A percentile compares a stretch with the other conserved stretches of the same genome.
Evolutionary conservation across 2,329 filamentous ascomycete species (phyloP).

Genomic region (Dothistroma septosporum): DNA sequence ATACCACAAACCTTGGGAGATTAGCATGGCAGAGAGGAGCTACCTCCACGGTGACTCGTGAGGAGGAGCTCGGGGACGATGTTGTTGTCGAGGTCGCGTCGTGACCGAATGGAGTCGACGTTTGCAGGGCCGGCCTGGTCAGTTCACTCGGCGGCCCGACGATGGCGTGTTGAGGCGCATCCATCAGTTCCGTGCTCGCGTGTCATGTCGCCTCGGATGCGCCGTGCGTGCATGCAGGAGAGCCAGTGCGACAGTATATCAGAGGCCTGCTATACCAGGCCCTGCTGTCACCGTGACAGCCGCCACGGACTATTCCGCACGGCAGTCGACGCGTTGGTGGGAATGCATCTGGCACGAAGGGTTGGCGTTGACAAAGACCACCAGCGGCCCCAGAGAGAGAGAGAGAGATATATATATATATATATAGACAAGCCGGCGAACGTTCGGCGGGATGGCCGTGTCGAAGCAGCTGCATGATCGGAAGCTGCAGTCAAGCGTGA

Average conservation of each 20-base stretch:
- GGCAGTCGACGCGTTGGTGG: too few species aligned
- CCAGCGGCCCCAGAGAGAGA: too few species aligned
- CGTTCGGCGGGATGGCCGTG: too few species aligned
- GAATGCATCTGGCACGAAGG: too few species aligned
- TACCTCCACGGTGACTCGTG: not conserved
- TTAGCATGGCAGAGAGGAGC: slow-evolving; percentile 5
- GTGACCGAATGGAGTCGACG: not conserved
- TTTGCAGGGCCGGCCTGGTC: not conserved
- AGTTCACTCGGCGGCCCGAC: not conserved
- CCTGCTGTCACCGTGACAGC: too few species aligned
- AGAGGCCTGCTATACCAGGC: too few species aligned
- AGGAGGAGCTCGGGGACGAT: not conserved
- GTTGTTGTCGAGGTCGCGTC: slow-evolving; percentile 7
- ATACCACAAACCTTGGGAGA: slow-evolving; percentile 15
- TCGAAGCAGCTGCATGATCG: not conserved
- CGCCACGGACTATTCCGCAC: too few species aligned
- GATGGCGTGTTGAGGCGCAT: not conserved
- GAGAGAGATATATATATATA: too few species aligned
- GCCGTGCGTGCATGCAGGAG: not conserved
- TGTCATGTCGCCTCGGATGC: not conserved
- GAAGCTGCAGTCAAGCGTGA: not conserved
- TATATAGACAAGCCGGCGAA: too few species aligned
- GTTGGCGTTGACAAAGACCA: too few species aligned
- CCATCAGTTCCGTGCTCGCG: not conserved
- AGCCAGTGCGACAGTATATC: too few species aligned